Base-by-base conservation (phyloP, 257 asterid species). In the Thymus mandschuricus region DNA sequence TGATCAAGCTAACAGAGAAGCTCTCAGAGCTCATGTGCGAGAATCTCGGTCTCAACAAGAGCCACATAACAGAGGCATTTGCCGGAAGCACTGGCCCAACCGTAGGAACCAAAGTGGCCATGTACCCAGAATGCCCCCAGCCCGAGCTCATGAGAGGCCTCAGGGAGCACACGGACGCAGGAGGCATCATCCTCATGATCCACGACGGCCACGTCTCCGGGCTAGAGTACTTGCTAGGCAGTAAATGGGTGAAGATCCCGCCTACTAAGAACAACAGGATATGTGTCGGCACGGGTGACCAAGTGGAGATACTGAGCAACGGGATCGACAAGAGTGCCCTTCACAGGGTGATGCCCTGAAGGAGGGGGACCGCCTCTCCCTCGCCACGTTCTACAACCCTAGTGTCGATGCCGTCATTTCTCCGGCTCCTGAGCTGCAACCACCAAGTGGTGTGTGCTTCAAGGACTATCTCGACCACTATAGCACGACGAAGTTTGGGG, bases 111-210 rank as follows among this genome's bases (percentile, higher is more conserved):
- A 92, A 92, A 80, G 92, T 82, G 55, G 97, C 98, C 46, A 85
- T 83, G 58, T 92, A 92, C 78, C 98, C 98, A 2, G 65, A 80
- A 12, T 92, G 98, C 41, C 87, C 89, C 0, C 81, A 35, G 40
- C 91, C 98, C 3, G 91, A 88, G 54, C 85, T 77, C 5, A 85
- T 89, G 40, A 81, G 95, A 71, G 98, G 98, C 30, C 96, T 92
- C 12, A 83, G 98, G 2, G 98, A 92, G 73, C 98, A 92, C 71
- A 86, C 98, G 2, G 98, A 92, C 74, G 98, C 98, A 9, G 98
- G 98, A 0, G 98, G 98, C 0, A 88, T 89, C 75, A 86, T 92
- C 67, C 91, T 92, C 69, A 64, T 92, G 77, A 96, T 89, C 79
- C 98, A 92, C 70, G 98, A 92, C 57, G 96, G 88, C 43, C 81